Conservation (phyloP, 148 eudicot genomes). For the Nyssa sinensis region DNA sequence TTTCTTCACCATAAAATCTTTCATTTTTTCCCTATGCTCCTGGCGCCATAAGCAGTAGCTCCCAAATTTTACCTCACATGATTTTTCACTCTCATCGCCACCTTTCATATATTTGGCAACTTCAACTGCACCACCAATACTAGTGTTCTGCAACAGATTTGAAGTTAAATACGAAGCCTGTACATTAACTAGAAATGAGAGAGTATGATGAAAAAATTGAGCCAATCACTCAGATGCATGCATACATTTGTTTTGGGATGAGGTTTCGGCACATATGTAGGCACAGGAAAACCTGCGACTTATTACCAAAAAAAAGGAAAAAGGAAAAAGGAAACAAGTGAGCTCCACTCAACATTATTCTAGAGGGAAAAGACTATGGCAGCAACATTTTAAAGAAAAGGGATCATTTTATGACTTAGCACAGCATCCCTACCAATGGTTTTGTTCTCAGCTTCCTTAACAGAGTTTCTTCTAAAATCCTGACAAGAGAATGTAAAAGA, state of each 20-base stretch:
- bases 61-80: slow-evolving; percentile 77
- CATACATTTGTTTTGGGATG: slow-evolving; percentile 35
- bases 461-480: slow-evolving; percentile 30
- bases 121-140: slow-evolving; percentile 27
- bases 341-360: slow-evolving; percentile 6
- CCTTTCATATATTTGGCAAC: slow-evolving; percentile 19
- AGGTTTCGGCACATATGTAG: slow-evolving; percentile 28
- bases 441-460: slow-evolving; percentile 32
- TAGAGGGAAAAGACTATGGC: not conserved
- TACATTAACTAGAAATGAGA: not conserved
- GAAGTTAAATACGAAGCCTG: not conserved
- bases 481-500: slow-evolving; percentile 25
- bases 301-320: no score
- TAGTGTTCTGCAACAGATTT: slow-evolving; percentile 41
- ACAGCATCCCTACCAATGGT: slow-evolving; percentile 34
- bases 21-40: slow-evolving; percentile 71
- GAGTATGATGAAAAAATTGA: slow-evolving; percentile 5
- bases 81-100: slow-evolving; percentile 52
- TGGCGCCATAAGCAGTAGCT: slow-evolving; percentile 92
- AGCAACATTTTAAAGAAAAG: not conserved
- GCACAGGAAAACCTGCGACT: slow-evolving; percentile 38
- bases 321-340: not conserved
- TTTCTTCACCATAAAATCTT: slow-evolving; percentile 67
- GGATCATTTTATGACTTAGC: slow-evolving; percentile 6
- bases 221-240: no score